Base-by-base conservation (phyloP, 768 basidiomycete species). In the Trametes maxima region DNA sequence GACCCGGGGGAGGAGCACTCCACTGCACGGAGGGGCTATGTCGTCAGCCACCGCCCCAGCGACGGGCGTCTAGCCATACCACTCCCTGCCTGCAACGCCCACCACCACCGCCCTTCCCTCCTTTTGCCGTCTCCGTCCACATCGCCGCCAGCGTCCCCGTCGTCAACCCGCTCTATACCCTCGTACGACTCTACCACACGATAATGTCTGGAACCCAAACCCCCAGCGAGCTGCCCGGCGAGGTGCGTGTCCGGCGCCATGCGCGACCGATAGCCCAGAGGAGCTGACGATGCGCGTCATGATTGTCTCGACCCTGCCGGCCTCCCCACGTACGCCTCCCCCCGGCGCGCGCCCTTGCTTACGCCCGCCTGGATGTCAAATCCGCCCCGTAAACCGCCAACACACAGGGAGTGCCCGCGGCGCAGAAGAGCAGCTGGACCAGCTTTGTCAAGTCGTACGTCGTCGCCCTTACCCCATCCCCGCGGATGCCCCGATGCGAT, bases 371-470 rank as follows among this genome's bases (percentile, higher is more conserved):
- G 35, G 33, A 16, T 25, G n/a, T 25, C 35, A 35, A 7, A 12
- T 21, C 36, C 19, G 35, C 36, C 22, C 35, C 24, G 48, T 37
- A 28, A 36, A 24, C 45, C 54, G 10, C 12, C 36, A 25, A 37
- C 56, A 66, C 46, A 53, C 58, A 81, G 80, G 90, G 87, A 64
- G 92, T 96, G 51, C 94, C 94, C 42, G 82, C 82, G 62, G 80
- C 89, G 49, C 94, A 96, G 75, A 86, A 92, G 68, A 78, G 88
- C 69, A 91, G 88, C 75, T 97, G 95, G 95, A 82, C 89, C 0
- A 86, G 87, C 2, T 96, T 97, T 76, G 79, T 97, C 71, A 97
- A 96, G 82, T 86, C 89, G 92, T 94, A 68, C 54, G 88, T 81
- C 47, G 37, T 55, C 3, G 21, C 42, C 11, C 43, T 12, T 19